Conservation (phyloP, 768 basidiomycete genomes). For the Amanita inopinata region DNA sequence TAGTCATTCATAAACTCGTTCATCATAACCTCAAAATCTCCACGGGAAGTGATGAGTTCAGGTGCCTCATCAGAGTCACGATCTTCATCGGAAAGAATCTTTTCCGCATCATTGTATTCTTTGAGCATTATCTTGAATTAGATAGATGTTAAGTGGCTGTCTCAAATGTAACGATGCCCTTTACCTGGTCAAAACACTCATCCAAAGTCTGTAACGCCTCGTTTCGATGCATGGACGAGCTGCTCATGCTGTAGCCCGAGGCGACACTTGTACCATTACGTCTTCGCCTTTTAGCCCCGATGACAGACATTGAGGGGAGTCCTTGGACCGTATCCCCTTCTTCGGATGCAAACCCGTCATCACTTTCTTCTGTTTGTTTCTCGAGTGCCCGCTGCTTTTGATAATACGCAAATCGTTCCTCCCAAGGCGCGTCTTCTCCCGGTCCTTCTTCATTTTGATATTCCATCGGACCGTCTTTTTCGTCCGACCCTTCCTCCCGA, state of each 20-base stretch:
- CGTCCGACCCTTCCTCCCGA: slow-evolving; percentile 35
- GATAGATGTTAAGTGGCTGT: not conserved
- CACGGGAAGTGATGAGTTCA: slow-evolving; percentile 69
- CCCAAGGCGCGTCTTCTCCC: slow-evolving; percentile 47
- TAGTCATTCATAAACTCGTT: slow-evolving; percentile 90
- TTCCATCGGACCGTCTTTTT: slow-evolving; percentile 16
- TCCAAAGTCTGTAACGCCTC: slow-evolving; percentile 83
- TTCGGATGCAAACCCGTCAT: slow-evolving; percentile 54
- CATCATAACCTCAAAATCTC: slow-evolving; percentile 86
- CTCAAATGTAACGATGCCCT: slow-evolving; percentile 11
- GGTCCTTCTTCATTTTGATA: slow-evolving; percentile 19
- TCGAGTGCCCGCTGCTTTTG: slow-evolving; percentile 66
- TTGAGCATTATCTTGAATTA: slow-evolving; percentile 59
- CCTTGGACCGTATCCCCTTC: slow-evolving; percentile 74
- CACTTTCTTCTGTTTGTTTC: slow-evolving; percentile 31
- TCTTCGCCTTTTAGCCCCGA: slow-evolving; percentile 64
- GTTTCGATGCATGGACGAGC: slow-evolving; percentile 91
- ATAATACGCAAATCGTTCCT: slow-evolving; percentile 72
- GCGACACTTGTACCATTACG: slow-evolving; percentile 74
- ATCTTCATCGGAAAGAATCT: slow-evolving; percentile 20
- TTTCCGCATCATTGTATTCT: slow-evolving; percentile 59
- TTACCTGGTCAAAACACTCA: slow-evolving; percentile 88
- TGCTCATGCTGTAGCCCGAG: slow-evolving; percentile 95
- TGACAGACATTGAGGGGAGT: slow-evolving; percentile 65
- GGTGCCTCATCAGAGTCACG: slow-evolving; percentile 54